A percentile compares a stretch with the other conserved stretches of the same genome.
Evolutionary conservation across 805 yeast genomes (phyloP).

Genomic region (Cyberlindnera mycetangii): DNA sequence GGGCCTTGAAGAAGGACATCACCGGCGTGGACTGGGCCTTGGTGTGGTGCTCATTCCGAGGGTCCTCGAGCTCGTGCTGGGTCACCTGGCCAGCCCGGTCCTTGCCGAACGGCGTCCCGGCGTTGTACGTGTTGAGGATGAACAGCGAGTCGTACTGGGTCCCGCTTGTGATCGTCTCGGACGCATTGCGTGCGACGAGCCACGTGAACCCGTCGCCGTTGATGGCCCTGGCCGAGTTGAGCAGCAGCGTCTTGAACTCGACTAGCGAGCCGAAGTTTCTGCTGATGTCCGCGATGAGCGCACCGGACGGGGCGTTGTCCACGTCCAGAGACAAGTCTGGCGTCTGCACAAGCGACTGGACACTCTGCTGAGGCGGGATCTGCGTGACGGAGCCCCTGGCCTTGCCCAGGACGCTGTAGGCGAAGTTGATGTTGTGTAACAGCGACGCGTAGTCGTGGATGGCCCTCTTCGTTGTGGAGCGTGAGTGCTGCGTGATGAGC

Average conservation of each 20-base stretch:
- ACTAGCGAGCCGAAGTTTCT: constrained; percentile 61
- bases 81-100: constrained; percentile 44
- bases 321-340: constrained; percentile 40
- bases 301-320: constrained; percentile 23
- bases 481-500: constrained; percentile 28
- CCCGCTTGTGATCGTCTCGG: constrained; percentile 2
- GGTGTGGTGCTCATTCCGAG: constrained; percentile 7
- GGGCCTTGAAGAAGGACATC: constrained; percentile 38
- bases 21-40: constrained; percentile 20
- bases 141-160: constrained; percentile 47
- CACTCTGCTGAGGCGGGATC: constrained; percentile 7
- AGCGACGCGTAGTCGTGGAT: constrained; percentile 39
- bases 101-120: constrained; percentile 77
- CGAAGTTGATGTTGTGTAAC: constrained; percentile 36
- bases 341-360: constrained; percentile 39
- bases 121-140: constrained; percentile 80
- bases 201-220: constrained; percentile 92
- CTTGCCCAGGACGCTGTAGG: constrained; percentile 34
- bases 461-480: constrained; percentile 29
- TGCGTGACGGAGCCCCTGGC: constrained; percentile 18
- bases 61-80: constrained; percentile 19
- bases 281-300: constrained; percentile 35
- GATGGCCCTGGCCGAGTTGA: constrained; percentile 65
- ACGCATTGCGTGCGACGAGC: constrained; percentile 60
- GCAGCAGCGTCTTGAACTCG: constrained; percentile 69